Base-by-base conservation (phyloP, 768 basidiomycete genomes). In the Tricholomella constricta region DNA sequence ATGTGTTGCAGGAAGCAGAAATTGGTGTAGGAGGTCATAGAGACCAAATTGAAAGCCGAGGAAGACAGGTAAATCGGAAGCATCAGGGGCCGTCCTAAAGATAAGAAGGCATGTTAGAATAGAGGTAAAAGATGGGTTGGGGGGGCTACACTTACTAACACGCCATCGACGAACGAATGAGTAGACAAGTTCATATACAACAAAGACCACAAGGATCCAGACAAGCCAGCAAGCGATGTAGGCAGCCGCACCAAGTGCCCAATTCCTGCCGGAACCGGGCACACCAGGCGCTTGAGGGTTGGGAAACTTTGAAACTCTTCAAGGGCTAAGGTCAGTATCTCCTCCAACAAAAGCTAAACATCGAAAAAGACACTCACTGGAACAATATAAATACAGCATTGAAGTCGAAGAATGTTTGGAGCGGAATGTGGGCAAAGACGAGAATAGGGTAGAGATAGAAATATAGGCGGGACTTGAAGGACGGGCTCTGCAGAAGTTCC, bases 351-450 rank as follows among this genome's bases (percentile, higher is more conserved):
- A 41, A 46, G 51, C 46, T 55, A 54, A 32, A 52, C 35, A 31
- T 31, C 40, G 45, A 25, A 29, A 32, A n/a, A 37, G 32, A 1
- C 19, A 86, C 92, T 74, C 64, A 94, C 91, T 92, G 84, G 36
- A 93, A 65, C 61, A 94, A 68, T 60, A 93, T 84, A 72, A 85
- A 95, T 58, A 88, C 84, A 60, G 86, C 84, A 67, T 94, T 94
- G 68, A 94, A 92, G 65, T 96, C 94, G 67, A 95, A 85, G 65
- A 88, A 94, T 1, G 87, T 84, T 67, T 94, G 91, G 8, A 90
- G 66, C 22, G 84, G 83, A 35, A 91, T 71, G 64, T 91, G 86
- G 17, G 81, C 83, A 66, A 92, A 83, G 6, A 83, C 78, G 57
- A 91, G 67, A 14, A 91, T 35, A n/a, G 87, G 88, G 65, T 82